Evolutionary conservation across 495 filamentous ascomycete genomes (phyloP).

Genomic region (Neurospora sp.): DNA sequence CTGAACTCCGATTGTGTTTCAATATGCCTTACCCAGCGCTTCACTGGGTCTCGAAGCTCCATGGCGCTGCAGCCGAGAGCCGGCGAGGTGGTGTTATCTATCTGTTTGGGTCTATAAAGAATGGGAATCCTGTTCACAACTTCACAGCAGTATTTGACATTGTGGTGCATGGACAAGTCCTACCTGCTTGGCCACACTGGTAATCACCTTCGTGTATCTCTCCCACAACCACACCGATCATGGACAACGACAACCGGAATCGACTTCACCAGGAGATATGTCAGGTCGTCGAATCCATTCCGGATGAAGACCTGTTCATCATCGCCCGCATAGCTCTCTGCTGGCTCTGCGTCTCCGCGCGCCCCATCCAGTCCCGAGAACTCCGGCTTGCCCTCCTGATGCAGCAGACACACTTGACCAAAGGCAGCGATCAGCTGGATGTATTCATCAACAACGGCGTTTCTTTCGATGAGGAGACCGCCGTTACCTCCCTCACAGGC

Average conservation of each 20-base stretch:
- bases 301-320: background rate
- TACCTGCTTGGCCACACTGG: background rate
- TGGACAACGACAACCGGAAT: background rate
- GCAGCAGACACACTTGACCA: background rate
- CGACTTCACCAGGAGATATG: slow-evolving; percentile 1
- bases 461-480: slow-evolving; percentile 1
- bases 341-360: slow-evolving; percentile 13
- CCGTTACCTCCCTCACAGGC: background rate
- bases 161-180: background rate
- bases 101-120: background rate
- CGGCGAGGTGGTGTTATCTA: background rate
- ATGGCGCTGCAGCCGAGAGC: background rate
- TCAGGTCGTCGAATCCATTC: background rate
- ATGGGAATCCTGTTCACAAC: background rate
- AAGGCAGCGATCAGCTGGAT: slow-evolving; percentile 8
- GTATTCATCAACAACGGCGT: background rate
- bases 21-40: background rate
- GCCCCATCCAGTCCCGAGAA: slow-evolving; percentile 9
- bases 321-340: slow-evolving; percentile 9
- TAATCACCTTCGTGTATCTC: background rate
- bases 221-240: background rate
- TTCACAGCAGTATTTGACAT: background rate
- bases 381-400: slow-evolving; percentile 11
- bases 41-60: background rate
- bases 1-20: background rate